Base-by-base conservation (phyloP, 108 stramenopile species). In the Skeletonema costatum region DNA sequence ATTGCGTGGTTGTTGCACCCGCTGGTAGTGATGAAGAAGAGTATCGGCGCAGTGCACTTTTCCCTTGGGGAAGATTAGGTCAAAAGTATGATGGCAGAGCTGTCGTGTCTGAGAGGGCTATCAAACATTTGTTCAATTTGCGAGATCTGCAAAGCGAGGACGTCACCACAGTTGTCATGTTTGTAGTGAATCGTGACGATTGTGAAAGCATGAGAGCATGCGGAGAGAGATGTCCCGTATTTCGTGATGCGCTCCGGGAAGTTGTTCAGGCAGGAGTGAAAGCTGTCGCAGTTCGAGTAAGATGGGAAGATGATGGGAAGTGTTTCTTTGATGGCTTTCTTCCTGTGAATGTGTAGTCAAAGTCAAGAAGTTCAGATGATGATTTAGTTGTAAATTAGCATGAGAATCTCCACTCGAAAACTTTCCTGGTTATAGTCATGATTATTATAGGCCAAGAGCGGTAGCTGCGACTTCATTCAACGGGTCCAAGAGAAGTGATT, bases 61-160 rank as follows among this genome's bases (percentile, higher is more conserved):
- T 84, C 30, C 83, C 83, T 0, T 84, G 83, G 83, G 77, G 77
- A 0, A 36, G 66, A 0, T 16, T 73, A 8, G 77, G n/a, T n/a
- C n/a, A n/a, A n/a, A n/a, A n/a, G n/a, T n/a, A 75, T 73, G 74
- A 84, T 19, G 79, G 78, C 6, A 62, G 41, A 41, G 60, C 74
- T 25, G 80, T 85, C 0, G 75, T 80, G 10, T 81, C 80, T 13
- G 79, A 62, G 32, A 61, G 84, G 11, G 84, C 84, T 9, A 73
- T 76, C 51, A 85, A 85, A 19, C 84, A 85, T 71, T 42, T 85
- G 38, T n/a, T 75, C 2, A 85, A 85, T 71, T 64, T 85, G 11
- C 60, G 76, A 39, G 21, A 48, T 11, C 50, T 85, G 1, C 29
- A 30, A 7, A 61, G 60, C 39, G 72, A 77, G 9, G 59, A 75